A percentile compares a stretch with the other conserved stretches of the same genome.
Conservation (phyloP, 148 eudicot species). For the Camellia lanceoleosa region DNA sequence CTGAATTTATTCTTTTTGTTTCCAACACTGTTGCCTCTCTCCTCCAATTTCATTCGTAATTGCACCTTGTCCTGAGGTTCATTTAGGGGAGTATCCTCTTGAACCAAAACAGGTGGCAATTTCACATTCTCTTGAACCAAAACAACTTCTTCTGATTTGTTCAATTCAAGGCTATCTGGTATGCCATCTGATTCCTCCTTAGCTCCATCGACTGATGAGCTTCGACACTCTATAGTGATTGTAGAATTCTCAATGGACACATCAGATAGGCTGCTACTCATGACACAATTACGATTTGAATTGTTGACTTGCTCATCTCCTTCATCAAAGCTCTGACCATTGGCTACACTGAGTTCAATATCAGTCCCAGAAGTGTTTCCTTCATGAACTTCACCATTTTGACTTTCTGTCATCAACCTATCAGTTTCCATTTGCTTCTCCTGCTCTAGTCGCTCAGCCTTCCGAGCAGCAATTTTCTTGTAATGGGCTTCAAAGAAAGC, state of each 20-base stretch:
- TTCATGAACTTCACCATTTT: conserved; percentile 15
- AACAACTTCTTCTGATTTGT: conserved; percentile 29
- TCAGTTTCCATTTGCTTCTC: conserved; percentile 39
- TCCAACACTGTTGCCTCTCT: conserved; percentile 8
- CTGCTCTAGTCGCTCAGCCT: conserved; percentile 55
- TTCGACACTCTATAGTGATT: conserved; percentile 18
- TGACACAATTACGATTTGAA: not conserved
- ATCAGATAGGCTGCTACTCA: conserved; percentile 16
- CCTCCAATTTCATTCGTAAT: conserved; percentile 31
- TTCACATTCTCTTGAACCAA: conserved; percentile 38
- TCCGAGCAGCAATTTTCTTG: conserved; percentile 78
- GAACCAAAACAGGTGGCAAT: conserved; percentile 28
- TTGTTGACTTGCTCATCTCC: conserved; percentile 17
- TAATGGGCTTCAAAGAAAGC: conserved; percentile 98
- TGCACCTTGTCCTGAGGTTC: conserved; percentile 27
- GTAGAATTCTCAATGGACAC: conserved; percentile 26
- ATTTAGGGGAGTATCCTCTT: conserved; percentile 29
- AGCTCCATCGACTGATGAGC: conserved; percentile 20
- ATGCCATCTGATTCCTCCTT: conserved; percentile 28
- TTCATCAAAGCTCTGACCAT: conserved; percentile 2
- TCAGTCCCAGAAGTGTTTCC: conserved; percentile 15
- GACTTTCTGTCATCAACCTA: conserved; percentile 20
- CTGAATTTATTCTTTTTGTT: conserved; percentile 27
- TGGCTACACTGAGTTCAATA: not conserved
- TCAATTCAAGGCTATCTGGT: conserved; percentile 18